A percentile compares a stretch with the other conserved stretches of the same genome.
Conservation (phyloP, 108 stramenopile species). For the Nannochloropsis oceanica region DNA sequence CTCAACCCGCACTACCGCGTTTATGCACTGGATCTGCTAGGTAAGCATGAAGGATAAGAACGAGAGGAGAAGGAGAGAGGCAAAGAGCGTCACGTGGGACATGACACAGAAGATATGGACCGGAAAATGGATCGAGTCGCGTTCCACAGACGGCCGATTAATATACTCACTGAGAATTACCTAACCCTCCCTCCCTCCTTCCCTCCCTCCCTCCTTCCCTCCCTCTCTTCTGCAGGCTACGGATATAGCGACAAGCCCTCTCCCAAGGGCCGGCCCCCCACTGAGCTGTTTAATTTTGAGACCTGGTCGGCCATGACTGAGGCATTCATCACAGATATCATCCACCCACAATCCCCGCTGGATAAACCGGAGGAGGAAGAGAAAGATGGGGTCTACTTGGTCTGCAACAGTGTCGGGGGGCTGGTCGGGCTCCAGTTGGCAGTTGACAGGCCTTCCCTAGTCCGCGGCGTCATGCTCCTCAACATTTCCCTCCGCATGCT, state of each 20-base stretch:
- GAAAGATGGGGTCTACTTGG: constrained; percentile 46
- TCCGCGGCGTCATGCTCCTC: constrained; percentile 28
- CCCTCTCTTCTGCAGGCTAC: constrained; percentile 29
- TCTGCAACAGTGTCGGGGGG: constrained; percentile 80
- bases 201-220: neutral
- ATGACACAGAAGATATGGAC: too few relatives aligned
- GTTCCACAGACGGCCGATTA: too few relatives aligned
- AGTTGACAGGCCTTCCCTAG: constrained; percentile 47
- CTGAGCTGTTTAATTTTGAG: constrained; percentile 62
- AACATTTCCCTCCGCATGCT: constrained; percentile 41
- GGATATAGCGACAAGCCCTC: constrained; percentile 67
- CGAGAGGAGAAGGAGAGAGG: too few relatives aligned
- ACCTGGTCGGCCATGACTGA: constrained; percentile 52
- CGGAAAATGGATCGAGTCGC: too few relatives aligned
- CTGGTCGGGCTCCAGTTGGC: constrained; percentile 66
- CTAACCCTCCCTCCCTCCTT: neutral
- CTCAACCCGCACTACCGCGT: constrained; percentile 39
- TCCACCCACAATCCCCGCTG: neutral
- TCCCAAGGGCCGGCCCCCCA: constrained; percentile 26
- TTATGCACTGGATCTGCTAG: constrained; percentile 70
- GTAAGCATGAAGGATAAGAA: neutral
- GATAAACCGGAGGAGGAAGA: neutral
- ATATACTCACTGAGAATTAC: too few relatives aligned
- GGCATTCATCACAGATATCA: constrained; percentile 50
- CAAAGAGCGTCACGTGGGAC: too few relatives aligned